Percentiles rank a stretch among this genome's conserved stretches.
These are phyloP conservation scores for Colletotrichum ledebouriae DNA, from an alignment of 2,329 filamentous ascomycete genomes.

Conservation along the genomic window DNA sequence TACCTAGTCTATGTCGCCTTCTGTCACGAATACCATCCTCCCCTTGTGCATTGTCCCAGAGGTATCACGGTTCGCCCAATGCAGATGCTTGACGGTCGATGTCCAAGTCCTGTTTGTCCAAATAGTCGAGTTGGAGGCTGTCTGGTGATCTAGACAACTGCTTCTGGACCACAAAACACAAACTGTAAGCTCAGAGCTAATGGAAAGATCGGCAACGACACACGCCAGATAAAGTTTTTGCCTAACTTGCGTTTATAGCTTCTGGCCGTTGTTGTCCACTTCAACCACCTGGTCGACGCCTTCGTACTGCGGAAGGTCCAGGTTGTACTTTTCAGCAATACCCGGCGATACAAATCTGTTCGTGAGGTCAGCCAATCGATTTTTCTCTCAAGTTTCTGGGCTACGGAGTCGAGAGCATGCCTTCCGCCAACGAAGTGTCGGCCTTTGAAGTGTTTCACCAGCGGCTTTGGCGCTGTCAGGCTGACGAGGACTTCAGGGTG, in stretches of 20 bases:
- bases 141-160: conserved; percentile 60
- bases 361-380: conserved; percentile 32
- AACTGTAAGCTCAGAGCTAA: neutral
- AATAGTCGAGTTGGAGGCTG: conserved; percentile 70
- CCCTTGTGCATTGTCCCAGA: conserved; percentile 61
- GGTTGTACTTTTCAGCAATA: conserved; percentile 86
- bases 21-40: conserved; percentile 65
- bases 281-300: conserved; percentile 93
- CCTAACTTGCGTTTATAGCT: conserved; percentile 58
- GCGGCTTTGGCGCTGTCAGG: conserved; percentile 92
- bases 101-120: conserved; percentile 71
- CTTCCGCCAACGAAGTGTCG: conserved; percentile 93
- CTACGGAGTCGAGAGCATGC: conserved; percentile 57
- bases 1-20: conserved; percentile 72
- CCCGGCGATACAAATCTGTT: conserved; percentile 81
- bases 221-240: conserved; percentile 28
- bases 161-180: conserved; percentile 4
- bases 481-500: conserved; percentile 86
- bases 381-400: neutral
- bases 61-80: conserved; percentile 56
- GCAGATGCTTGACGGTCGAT: conserved; percentile 66
- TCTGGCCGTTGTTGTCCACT: conserved; percentile 66
- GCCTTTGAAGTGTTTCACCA: conserved; percentile 86
- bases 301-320: conserved; percentile 86
- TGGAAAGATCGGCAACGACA: conserved; percentile 43